Evolutionary conservation across 345 rosid species (phyloP).

Genomic region (Luvunga scandens): DNA sequence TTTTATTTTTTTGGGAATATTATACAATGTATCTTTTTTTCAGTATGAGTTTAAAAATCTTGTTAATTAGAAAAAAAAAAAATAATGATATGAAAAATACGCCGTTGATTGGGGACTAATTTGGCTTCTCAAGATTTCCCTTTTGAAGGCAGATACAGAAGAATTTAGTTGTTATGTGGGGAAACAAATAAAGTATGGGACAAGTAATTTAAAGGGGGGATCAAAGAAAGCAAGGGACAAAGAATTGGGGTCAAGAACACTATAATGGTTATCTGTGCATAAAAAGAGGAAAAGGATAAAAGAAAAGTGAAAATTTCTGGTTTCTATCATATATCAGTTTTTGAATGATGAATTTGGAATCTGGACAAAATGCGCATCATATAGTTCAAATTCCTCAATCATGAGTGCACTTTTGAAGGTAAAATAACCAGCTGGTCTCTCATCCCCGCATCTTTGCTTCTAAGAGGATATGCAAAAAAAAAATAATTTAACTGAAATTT

Average conservation of each 20-base stretch:
- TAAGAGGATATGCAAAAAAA: neutral
- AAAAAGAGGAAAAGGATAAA: constrained; percentile 8
- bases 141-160: neutral
- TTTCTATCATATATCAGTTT: neutral
- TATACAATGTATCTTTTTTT: no score
- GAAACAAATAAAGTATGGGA: neutral
- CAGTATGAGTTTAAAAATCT: no score
- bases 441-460: neutral
- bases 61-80: no score
- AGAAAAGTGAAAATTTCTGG: neutral
- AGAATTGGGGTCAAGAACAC: constrained; percentile 6
- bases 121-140: neutral
- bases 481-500: no score
- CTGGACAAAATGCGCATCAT: neutral
- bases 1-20: no score
- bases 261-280: constrained; percentile 13
- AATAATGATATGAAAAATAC: neutral
- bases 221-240: constrained; percentile 13
- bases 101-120: constrained; percentile 11
- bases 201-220: neutral
- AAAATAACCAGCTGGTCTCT: neutral
- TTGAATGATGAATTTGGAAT: neutral
- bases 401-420: constrained; percentile 7
- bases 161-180: neutral
- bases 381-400: neutral